phyloP scores from a whole-genome alignment of 176 grass and related monocot species.

The Miscanthus lutarioriparius region DNA sequence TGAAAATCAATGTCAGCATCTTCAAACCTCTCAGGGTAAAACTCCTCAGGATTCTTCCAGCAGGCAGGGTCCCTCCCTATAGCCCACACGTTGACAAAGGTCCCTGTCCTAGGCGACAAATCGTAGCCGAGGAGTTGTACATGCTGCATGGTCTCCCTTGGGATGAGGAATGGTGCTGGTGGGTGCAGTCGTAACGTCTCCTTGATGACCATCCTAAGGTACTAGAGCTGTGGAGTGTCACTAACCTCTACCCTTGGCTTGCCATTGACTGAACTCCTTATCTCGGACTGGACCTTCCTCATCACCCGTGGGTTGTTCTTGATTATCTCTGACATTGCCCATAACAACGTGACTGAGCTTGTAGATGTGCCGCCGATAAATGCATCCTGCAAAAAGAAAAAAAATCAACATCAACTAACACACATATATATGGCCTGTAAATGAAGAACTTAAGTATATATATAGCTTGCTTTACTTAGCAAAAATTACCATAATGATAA shows the following conservation, averaged over 20 bases:
- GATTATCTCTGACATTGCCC: slow-evolving; percentile 12
- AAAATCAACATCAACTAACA: neutral
- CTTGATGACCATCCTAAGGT: slow-evolving; percentile 3
- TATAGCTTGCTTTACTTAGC: neutral
- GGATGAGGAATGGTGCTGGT: neutral
- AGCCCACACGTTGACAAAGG: neutral
- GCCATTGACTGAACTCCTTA: neutral
- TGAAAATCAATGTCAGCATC: neutral
- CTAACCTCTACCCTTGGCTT: neutral
- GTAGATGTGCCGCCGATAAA: neutral
- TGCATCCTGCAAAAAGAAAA: neutral
- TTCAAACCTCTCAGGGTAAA: neutral
- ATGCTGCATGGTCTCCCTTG: neutral
- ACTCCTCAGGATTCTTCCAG: neutral
- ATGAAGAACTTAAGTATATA: neutral
- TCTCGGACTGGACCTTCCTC: neutral
- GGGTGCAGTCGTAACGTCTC: neutral
- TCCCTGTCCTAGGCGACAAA: neutral
- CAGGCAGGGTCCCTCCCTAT: neutral
- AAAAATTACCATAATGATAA: slow-evolving; percentile 2
- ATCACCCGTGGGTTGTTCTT: slow-evolving; percentile 17
- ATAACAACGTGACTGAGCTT: neutral
- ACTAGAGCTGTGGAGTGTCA: neutral
- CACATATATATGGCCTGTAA: neutral
- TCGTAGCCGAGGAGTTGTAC: neutral